A percentile compares a stretch with the other conserved stretches of the same genome.
These are phyloP conservation scores for Cercospora berteroae DNA, from an alignment of 2,329 filamentous ascomycete genomes.

Conservation along the genomic window DNA sequence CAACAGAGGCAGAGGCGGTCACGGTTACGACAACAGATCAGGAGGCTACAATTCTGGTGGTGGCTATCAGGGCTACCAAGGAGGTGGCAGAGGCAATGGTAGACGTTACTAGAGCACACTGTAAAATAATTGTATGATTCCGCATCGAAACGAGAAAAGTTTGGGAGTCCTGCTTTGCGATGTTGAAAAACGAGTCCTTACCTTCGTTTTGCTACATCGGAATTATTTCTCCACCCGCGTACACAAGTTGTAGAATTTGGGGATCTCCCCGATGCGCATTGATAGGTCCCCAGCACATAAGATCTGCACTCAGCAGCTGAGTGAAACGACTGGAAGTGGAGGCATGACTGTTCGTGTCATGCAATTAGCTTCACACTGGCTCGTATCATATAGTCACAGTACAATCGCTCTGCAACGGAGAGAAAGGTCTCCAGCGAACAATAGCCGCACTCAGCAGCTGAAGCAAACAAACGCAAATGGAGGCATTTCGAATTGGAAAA, in stretches of 20 bases:
- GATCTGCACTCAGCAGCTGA: neutral
- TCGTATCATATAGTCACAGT: neutral
- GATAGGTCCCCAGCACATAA: neutral
- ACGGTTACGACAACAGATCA: constrained; percentile 9
- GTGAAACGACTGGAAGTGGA: neutral
- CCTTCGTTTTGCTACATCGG: neutral
- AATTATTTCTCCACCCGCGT: neutral
- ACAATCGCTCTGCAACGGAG: neutral
- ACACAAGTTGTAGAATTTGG: neutral
- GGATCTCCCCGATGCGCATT: neutral
- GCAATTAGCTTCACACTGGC: neutral
- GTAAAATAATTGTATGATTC: neutral
- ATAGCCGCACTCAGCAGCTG: neutral
- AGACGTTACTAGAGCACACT: constrained; percentile 13
- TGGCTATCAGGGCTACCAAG: constrained; percentile 15
- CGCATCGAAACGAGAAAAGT: neutral
- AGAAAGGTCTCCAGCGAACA: neutral
- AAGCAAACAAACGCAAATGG: neutral
- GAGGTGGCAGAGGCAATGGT: constrained; percentile 12
- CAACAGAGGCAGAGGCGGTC: constrained; percentile 30
- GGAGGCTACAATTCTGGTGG: constrained; percentile 13
- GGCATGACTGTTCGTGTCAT: neutral
- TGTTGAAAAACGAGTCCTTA: neutral
- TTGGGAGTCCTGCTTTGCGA: neutral
- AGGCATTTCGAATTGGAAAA: neutral